phyloP scores from a whole-genome alignment of 305 asterid genomes.

The Solanum aculeatissimum region DNA sequence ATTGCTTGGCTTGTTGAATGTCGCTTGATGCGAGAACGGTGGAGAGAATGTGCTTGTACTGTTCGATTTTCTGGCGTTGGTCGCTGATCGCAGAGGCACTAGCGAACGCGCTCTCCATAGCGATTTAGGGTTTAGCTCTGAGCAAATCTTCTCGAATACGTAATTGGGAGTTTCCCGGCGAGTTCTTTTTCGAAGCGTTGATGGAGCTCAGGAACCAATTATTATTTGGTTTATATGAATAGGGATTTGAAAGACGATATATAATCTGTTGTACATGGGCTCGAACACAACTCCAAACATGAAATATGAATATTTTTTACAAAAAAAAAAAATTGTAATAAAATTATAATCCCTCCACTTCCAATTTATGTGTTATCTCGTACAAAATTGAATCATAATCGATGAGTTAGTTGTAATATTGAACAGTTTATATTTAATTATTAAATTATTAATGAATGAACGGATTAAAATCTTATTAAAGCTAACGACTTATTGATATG shows the following conservation, averaged over 20 bases:
- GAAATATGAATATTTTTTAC: neutral
- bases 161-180: neutral
- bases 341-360: neutral
- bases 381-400: neutral
- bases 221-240: neutral
- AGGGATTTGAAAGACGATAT: neutral
- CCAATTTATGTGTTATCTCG: neutral
- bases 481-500: neutral
- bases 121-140: neutral
- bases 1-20: conserved; percentile 54
- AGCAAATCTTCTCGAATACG: neutral
- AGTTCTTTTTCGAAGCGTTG: neutral
- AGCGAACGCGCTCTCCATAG: conserved; percentile 84
- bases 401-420: neutral
- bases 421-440: neutral
- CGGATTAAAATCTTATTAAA: neutral
- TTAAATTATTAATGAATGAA: too few relatives aligned
- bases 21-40: conserved; percentile 75
- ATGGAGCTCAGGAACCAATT: neutral
- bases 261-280: neutral
- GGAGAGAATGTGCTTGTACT: conserved; percentile 83
- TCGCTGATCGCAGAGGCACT: conserved; percentile 82
- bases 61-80: conserved; percentile 95
- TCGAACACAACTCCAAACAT: neutral
- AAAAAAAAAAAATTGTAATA: neutral